Evolutionary conservation across 768 basidiomycete genomes (phyloP), one percentile per base, ranked within the genome.

Genomic region (Candolleomyces efflorescens): DNA sequence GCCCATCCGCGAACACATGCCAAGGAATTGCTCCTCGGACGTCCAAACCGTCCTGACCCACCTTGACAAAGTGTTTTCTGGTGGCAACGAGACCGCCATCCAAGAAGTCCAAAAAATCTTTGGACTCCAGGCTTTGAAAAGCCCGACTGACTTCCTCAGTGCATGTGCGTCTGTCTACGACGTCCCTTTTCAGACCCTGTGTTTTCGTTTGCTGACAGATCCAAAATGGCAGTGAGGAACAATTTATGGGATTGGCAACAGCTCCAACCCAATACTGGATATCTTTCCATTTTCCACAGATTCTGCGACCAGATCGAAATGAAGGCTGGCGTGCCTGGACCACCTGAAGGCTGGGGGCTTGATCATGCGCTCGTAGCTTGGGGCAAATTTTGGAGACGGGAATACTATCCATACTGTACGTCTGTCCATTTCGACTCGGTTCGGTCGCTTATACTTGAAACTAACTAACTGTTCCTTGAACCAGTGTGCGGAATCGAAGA

Each of bases 251-350:
- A 87, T 53, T 91, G 89, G 89, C 89, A 90, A 63, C 62, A 63
- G 9, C 65, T 90, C 18, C 81, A 83, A 43, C 82, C 84, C 1
- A 71, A 75, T 15, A 68, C 70, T 2, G 84, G 83, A 3, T 71
- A 78, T 2, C 62, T 67, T 62, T 71, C 73, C 0, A 64, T 64
- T 23, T 89, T 89, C 70, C 83, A 75, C 72, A 59, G 76, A 17
- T 89, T 87, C 66, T 87, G 86, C 58, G 85, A 89, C 63, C 84
- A 85, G 0, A 71, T 89, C 0, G 85, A 89, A 67, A 82, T 86
- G 18, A 83, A 84, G 63, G 63, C 84, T 59, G 83, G 83, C 5
- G 70, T 73, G 10, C 74, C 62, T 51, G 84, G 84, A 1, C 74
- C 78, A 15, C 70, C 75, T 0, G 60, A 64, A 1, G 86, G 87